Evolutionary conservation across 148 eudicot genomes (phyloP).

Genomic region (Cornus kousa): DNA sequence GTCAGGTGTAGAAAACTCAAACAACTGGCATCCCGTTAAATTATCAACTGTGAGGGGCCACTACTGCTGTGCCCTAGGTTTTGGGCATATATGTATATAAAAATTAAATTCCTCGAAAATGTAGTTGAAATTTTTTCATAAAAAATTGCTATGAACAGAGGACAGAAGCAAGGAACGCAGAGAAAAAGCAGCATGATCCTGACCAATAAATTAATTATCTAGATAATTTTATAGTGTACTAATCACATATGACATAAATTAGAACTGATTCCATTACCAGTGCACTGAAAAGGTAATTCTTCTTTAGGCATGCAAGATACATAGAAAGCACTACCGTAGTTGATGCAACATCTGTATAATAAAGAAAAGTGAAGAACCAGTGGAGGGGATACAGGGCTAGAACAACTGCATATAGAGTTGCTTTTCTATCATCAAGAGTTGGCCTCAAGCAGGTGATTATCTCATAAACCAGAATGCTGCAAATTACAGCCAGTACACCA

Average conservation of each 20-base stretch:
- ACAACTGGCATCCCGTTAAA: background rate
- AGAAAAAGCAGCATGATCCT: background rate
- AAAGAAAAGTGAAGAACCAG: constrained; percentile 89
- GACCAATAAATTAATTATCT: background rate
- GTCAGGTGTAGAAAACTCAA: background rate
- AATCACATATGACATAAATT: constrained; percentile 6
- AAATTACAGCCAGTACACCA: constrained; percentile 62
- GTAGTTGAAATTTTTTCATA: background rate
- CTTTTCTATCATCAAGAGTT: constrained; percentile 60
- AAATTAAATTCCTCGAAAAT: background rate
- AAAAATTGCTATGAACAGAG: background rate
- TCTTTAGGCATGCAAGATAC: constrained; percentile 62
- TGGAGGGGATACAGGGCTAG: constrained; percentile 84
- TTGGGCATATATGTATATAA: background rate
- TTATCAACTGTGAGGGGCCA: background rate
- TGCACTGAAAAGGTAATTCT: constrained; percentile 60
- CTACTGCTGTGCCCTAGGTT: background rate
- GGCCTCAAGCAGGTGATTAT: constrained; percentile 59
- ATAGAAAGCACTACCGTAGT: constrained; percentile 64
- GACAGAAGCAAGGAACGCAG: background rate
- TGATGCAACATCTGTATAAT: constrained; percentile 90
- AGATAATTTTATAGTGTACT: background rate
- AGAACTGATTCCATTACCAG: constrained; percentile 41
- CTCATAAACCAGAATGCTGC: constrained; percentile 66
- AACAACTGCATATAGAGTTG: constrained; percentile 53